phyloP scores from a whole-genome alignment of 139 green algal species.

The Volvox reticuliferus region DNA sequence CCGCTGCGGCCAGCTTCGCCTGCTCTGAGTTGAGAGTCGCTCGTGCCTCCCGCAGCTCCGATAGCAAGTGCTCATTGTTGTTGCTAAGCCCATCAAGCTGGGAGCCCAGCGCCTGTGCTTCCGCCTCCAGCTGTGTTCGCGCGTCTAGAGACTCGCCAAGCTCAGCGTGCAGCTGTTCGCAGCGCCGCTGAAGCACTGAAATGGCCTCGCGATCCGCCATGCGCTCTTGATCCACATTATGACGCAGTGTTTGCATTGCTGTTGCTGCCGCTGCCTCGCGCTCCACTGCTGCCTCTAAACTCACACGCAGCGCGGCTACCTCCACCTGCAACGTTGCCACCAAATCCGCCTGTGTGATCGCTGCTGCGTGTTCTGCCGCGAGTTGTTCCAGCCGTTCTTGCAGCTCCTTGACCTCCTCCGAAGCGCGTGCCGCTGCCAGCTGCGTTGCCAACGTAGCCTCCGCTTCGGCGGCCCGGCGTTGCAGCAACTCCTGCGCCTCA shows the following conservation, averaged over 20 bases:
- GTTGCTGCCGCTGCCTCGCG: background rate
- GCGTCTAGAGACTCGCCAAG: background rate
- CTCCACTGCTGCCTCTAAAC: background rate
- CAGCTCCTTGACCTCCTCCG: background rate
- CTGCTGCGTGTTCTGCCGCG: slow-evolving; percentile 3
- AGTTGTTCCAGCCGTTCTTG: background rate
- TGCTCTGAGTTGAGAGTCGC: background rate
- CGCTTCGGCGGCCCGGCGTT: background rate
- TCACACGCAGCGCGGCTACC: background rate
- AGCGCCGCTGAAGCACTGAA: background rate
- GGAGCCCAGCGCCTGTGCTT: background rate
- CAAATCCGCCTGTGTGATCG: background rate
- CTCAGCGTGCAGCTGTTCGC: background rate
- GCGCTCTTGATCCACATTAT: background rate
- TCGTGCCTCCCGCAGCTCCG: background rate
- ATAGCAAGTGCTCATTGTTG: background rate
- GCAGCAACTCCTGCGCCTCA: slow-evolving; percentile 3
- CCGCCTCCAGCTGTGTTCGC: background rate
- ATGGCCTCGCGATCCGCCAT: background rate
- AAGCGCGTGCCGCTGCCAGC: background rate
- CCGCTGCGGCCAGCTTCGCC: background rate
- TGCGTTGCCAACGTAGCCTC: background rate
- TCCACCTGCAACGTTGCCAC: background rate
- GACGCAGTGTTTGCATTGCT: background rate
- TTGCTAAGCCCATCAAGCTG: background rate